Conservation (phyloP, 176 grass and related monocot genomes). For the Aegilops longissima region DNA sequence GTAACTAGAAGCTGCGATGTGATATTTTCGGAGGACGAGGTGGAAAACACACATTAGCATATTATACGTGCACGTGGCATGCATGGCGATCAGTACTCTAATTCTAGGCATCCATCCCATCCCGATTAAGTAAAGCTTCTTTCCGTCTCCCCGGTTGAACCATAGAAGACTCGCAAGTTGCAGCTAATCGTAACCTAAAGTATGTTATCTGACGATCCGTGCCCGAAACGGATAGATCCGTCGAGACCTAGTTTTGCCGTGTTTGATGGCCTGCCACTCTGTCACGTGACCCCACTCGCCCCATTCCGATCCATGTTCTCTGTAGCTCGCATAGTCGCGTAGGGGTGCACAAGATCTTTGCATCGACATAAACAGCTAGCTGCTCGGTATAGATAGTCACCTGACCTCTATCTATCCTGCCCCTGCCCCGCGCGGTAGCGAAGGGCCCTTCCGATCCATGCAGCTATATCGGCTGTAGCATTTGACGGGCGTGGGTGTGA, state of each 20-base stretch:
- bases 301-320: background rate
- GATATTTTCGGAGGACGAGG: background rate
- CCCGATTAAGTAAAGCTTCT: background rate
- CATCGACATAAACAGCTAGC: background rate
- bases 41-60: background rate
- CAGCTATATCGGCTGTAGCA: background rate
- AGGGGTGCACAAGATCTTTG: background rate
- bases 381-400: too few relatives aligned
- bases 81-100: background rate
- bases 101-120: background rate
- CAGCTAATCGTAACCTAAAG: background rate
- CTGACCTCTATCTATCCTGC: background rate
- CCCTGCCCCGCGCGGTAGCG: constrained; percentile 16
- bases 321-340: background rate
- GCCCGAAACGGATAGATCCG: background rate
- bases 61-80: background rate
- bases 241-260: background rate
- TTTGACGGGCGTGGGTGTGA: background rate
- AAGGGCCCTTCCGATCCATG: background rate
- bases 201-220: background rate
- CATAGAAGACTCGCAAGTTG: background rate
- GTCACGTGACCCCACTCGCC: background rate
- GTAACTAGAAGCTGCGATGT: background rate
- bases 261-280: background rate
- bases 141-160: too few relatives aligned